Percentiles rank a stretch among this genome's conserved stretches.
phyloP scores from a whole-genome alignment of 768 basidiomycete species.

The Megacollybia marginata region DNA sequence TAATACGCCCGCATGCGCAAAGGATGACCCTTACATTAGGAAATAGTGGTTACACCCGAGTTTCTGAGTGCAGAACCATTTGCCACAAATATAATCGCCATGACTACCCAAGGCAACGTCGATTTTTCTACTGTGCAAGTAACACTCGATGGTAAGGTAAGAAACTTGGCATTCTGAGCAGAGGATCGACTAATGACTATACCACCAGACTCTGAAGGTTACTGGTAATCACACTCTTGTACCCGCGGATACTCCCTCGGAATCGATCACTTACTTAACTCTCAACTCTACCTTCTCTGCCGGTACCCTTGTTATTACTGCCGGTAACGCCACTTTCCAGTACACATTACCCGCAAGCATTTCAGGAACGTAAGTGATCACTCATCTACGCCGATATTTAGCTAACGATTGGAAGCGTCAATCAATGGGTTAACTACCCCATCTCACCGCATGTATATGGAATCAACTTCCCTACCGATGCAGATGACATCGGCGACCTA shows the following conservation, averaged over 20 bases:
- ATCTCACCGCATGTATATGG: constrained; percentile 46
- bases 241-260: constrained; percentile 39
- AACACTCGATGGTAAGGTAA: constrained; percentile 23
- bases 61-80: constrained; percentile 48
- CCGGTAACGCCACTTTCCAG: constrained; percentile 31
- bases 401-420: constrained; percentile 20
- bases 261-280: constrained; percentile 41
- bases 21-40: neutral
- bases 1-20: neutral
- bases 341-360: constrained; percentile 35
- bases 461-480: constrained; percentile 45
- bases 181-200: no score
- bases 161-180: no score
- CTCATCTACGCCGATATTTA: neutral
- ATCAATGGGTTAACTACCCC: constrained; percentile 20
- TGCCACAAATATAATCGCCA: constrained; percentile 36
- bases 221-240: constrained; percentile 26
- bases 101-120: constrained; percentile 41
- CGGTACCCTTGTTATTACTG: constrained; percentile 35
- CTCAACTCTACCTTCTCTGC: constrained; percentile 29
- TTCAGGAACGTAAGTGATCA: constrained; percentile 20
- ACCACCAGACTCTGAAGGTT: neutral
- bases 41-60: constrained; percentile 35
- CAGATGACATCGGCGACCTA: constrained; percentile 37
- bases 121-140: constrained; percentile 31